Evolutionary conservation across 768 basidiomycete species (phyloP), one percentile per base, ranked within the genome.

Genomic region (Mycena epipterygia): DNA sequence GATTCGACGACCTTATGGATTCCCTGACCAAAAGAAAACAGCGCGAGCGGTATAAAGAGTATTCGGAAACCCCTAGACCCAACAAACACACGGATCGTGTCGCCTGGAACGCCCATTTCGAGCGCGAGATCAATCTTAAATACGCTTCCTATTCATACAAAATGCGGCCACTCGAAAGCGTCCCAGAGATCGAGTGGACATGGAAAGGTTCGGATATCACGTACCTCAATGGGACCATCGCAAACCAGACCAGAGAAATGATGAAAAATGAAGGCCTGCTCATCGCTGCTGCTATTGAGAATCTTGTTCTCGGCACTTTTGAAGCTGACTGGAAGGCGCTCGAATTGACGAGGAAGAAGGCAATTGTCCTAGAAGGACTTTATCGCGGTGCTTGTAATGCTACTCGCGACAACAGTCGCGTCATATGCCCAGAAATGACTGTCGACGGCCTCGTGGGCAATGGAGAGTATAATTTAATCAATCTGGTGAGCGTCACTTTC

Each of bases 351-450:
- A 48, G 23, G 17, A 64, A 64, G 23, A 27, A 37, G 44, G 55
- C 6, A 37, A 37, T 37, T 14, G 8, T 37, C 14, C 14, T 37
- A 14, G 35, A 37, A 70, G 48, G 70, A 21, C 41, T 71, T 2
- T 67, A 67, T 48, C 59, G 64, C 12, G 70, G 58, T 12, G 60
- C 71, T 11, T 67, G 59, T 37, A 5, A 23, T 14, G 51, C 55
- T 0, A 37, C 51, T n/a, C 46, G 37, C 51, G 70, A 67, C 27
- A 60, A 68, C 55, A 64, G 59, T 27, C 64, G 66, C 2, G 17
- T 25, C 27, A n/a, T 19, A 5, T 73, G 67, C 41, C 67, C 71
- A 13, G 67, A 73, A 49, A 52, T 73, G 62, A 64, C 67, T 4
- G 44, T 73, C 11, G 25, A 19, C 0, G 63, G 61, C 11, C 67